These are phyloP conservation scores for Tylopilus subfusipes DNA, from an alignment of 768 basidiomycete genomes.

Conservation along the genomic window DNA sequence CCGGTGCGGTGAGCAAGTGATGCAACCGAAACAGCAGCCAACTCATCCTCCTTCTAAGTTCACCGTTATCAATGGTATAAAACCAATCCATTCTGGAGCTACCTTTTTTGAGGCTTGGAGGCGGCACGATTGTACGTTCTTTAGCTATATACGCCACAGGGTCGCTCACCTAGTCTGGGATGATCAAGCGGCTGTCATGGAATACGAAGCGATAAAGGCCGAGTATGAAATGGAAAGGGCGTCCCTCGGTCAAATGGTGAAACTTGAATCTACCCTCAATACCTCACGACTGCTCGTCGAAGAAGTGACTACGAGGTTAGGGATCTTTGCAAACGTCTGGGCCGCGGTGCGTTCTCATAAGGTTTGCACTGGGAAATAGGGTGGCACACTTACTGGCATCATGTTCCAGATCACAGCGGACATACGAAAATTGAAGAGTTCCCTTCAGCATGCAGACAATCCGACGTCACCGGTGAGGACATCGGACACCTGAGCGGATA, in stretches of 20 bases:
- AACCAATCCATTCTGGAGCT: slow-evolving; percentile 1
- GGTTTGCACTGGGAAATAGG: too few species aligned
- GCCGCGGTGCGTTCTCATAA: slow-evolving; percentile 11
- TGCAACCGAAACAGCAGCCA: background rate
- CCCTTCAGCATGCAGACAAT: slow-evolving; percentile 10
- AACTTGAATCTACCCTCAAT: slow-evolving; percentile 8
- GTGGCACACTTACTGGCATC: background rate
- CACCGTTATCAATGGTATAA: background rate
- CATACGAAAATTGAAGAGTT: slow-evolving; percentile 8
- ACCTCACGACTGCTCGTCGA: slow-evolving; percentile 14
- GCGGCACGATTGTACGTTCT: slow-evolving; percentile 7
- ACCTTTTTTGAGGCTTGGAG: slow-evolving; percentile 3
- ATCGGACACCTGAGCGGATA: background rate
- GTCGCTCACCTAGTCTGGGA: background rate
- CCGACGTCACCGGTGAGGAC: slow-evolving; percentile 11
- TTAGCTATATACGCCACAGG: background rate
- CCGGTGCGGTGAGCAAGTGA: background rate
- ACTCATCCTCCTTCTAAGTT: background rate
- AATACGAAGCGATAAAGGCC: slow-evolving; percentile 5
- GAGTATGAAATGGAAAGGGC: slow-evolving; percentile 13
- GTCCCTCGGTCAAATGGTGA: slow-evolving; percentile 14
- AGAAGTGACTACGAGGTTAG: slow-evolving; percentile 17
- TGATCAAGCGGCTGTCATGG: slow-evolving; percentile 7
- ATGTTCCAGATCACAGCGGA: slow-evolving; percentile 18
- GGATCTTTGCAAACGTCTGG: slow-evolving; percentile 20